A percentile compares a stretch with the other conserved stretches of the same genome.
Conservation (phyloP, 2,329 filamentous ascomycete genomes). For the Lojkania enalia region DNA sequence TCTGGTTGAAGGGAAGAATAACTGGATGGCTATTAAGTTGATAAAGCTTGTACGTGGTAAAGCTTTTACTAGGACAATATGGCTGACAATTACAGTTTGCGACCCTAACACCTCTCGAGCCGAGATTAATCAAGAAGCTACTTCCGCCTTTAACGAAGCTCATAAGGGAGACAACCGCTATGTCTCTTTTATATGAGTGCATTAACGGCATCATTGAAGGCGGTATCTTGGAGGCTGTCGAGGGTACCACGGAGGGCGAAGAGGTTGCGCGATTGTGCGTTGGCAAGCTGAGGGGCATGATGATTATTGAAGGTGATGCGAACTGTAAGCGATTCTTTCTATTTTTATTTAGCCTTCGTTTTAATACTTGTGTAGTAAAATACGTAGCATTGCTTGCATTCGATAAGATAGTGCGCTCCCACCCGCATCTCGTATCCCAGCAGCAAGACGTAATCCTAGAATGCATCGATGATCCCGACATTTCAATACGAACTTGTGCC, state of each 20-base stretch:
- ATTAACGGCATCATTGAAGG: constrained; percentile 98
- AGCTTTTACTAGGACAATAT: neutral
- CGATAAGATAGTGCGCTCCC: constrained; percentile 88
- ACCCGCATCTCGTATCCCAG: constrained; percentile 83
- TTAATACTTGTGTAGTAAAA: constrained; percentile 67
- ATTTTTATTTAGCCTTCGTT: no score
- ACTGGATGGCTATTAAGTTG: constrained; percentile 99
- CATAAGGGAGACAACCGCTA: constrained; percentile 91
- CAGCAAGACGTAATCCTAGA: constrained; percentile 97
- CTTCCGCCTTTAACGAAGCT: constrained; percentile 88
- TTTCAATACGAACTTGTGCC: constrained; percentile 91
- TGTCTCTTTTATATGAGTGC: constrained; percentile 98
- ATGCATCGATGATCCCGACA: constrained; percentile 93
- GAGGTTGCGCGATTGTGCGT: constrained; percentile 93
- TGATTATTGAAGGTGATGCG: constrained; percentile 88
- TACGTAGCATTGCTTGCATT: constrained; percentile 95
- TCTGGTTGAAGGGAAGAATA: constrained; percentile 88
- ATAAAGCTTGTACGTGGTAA: constrained; percentile 78
- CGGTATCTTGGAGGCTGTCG: constrained; percentile 82
- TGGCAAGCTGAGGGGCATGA: constrained; percentile 89
- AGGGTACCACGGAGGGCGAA: constrained; percentile 79
- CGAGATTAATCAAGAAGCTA: constrained; percentile 86
- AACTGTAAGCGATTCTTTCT: constrained; percentile 66
- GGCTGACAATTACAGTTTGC: constrained; percentile 69
- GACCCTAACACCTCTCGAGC: constrained; percentile 88